Conservation (phyloP, 495 filamentous ascomycete species). For the Talaromyces borbonicus region DNA sequence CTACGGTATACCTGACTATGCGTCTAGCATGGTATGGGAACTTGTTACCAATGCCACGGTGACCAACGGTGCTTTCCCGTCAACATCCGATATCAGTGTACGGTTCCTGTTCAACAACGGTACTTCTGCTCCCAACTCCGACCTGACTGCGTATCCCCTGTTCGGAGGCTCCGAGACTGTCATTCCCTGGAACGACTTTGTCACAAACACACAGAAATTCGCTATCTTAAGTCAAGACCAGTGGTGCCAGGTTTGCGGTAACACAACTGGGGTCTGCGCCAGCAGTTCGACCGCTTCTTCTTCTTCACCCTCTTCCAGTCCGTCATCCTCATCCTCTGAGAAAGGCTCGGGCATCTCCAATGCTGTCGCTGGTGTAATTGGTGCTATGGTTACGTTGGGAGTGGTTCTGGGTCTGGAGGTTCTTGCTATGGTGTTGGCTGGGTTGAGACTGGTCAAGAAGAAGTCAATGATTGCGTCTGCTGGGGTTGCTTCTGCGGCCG, state of each 20-base stretch:
- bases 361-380: conserved; percentile 48
- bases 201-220: conserved; percentile 26
- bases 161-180: conserved; percentile 26
- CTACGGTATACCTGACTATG: conserved; percentile 41
- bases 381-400: conserved; percentile 51
- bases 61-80: conserved; percentile 28
- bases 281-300: conserved; percentile 5
- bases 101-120: conserved; percentile 48
- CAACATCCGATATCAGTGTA: conserved; percentile 26
- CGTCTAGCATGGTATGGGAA: conserved; percentile 45
- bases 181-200: conserved; percentile 37
- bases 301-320: conserved; percentile 6
- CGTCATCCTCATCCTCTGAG: conserved; percentile 10
- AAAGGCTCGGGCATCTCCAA: conserved; percentile 23
- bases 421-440: conserved; percentile 33
- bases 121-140: conserved; percentile 21
- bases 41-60: conserved; percentile 35
- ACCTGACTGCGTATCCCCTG: conserved; percentile 29
- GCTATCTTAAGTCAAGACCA: conserved; percentile 27
- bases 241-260: conserved; percentile 41
- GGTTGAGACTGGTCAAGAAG: conserved; percentile 34
- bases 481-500: not conserved
- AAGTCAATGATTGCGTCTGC: conserved; percentile 10
- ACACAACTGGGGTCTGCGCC: conserved; percentile 29
- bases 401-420: conserved; percentile 40